These are phyloP conservation scores for Scytalidium sp. DNA, from an alignment of 2,329 filamentous ascomycete genomes.

Conservation along the genomic window DNA sequence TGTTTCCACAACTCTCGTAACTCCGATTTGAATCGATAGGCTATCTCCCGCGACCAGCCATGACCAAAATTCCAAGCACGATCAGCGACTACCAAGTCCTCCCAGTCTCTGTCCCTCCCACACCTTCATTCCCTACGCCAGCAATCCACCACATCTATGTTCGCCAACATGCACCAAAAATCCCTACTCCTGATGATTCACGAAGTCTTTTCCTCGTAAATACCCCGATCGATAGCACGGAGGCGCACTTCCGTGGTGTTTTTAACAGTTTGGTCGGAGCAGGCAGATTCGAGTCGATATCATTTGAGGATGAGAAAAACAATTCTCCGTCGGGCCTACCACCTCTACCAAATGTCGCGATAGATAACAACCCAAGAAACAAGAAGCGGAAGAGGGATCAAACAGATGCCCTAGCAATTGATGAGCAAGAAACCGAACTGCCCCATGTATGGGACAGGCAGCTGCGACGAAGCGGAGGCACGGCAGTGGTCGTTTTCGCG, in stretches of 20 bases:
- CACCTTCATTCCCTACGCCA: conserved; percentile 57
- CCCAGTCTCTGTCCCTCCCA: conserved; percentile 25
- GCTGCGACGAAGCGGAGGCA: conserved; percentile 70
- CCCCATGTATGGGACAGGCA: conserved; percentile 72
- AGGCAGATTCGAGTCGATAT: conserved; percentile 73
- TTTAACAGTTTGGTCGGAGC: conserved; percentile 76
- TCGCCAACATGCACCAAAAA: conserved; percentile 76
- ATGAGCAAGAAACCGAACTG: conserved; percentile 56
- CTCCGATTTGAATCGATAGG: neutral
- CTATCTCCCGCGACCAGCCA: too few relatives aligned
- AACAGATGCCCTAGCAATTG: conserved; percentile 39
- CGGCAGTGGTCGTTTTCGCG: conserved; percentile 78
- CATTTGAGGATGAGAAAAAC: conserved; percentile 65
- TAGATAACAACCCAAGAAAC: conserved; percentile 28
- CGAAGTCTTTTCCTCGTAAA: conserved; percentile 91
- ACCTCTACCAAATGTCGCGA: conserved; percentile 3
- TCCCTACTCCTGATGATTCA: conserved; percentile 68
- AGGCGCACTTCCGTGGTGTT: conserved; percentile 70
- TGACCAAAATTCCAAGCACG: conserved; percentile 4
- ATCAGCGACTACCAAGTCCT: conserved; percentile 27
- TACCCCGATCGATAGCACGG: conserved; percentile 79
- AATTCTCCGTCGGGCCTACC: conserved; percentile 6
- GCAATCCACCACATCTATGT: conserved; percentile 84
- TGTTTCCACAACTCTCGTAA: neutral
- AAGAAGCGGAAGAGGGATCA: conserved; percentile 50